These are phyloP conservation scores for Russula brevipes DNA, from an alignment of 768 basidiomycete genomes.

Conservation along the genomic window DNA sequence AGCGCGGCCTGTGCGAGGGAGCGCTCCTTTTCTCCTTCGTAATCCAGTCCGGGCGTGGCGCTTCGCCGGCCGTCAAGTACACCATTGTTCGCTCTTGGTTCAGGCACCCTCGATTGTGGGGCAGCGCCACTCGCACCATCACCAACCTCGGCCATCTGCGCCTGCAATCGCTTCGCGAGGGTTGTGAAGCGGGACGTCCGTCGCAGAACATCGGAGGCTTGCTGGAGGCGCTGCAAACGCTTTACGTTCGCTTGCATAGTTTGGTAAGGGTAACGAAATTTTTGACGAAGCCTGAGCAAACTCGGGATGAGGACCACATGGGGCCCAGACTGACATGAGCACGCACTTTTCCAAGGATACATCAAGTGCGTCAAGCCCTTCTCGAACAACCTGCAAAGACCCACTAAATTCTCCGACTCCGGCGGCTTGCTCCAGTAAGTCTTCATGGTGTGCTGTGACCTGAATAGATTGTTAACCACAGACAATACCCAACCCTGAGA, in stretches of 20 bases:
- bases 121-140: constrained; percentile 19
- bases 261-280: constrained; percentile 81
- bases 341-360: constrained; percentile 70
- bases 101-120: constrained; percentile 9
- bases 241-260: constrained; percentile 64
- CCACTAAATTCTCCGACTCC: constrained; percentile 65
- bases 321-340: neutral
- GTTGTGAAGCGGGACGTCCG: constrained; percentile 81
- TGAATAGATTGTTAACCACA: constrained; percentile 30
- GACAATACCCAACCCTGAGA: neutral
- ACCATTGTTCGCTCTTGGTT: constrained; percentile 21
- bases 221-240: constrained; percentile 72
- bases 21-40: constrained; percentile 79
- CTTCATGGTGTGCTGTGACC: constrained; percentile 81
- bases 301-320: neutral
- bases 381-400: constrained; percentile 59
- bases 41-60: constrained; percentile 32
- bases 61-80: constrained; percentile 15
- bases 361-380: constrained; percentile 70
- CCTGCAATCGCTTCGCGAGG: constrained; percentile 74
- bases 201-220: constrained; percentile 79
- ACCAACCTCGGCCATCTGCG: constrained; percentile 74
- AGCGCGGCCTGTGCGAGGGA: constrained; percentile 91
- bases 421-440: constrained; percentile 76
- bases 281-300: constrained; percentile 61